These are phyloP conservation scores for Podaxis sp. DNA, from an alignment of 768 basidiomycete genomes.

Conservation along the genomic window DNA sequence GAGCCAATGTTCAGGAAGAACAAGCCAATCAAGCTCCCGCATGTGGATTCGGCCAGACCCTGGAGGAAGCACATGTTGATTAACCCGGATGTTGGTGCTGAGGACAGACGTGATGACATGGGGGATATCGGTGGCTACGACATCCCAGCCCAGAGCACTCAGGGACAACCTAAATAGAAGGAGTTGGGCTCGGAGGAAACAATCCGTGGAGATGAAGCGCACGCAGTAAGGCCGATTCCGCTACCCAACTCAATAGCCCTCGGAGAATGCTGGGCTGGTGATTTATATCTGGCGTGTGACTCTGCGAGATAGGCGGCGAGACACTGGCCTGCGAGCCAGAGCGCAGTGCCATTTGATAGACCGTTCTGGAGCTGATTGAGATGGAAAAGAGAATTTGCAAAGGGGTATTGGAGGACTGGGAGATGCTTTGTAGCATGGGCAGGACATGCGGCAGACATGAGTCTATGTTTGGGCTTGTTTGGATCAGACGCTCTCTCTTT, in stretches of 20 bases:
- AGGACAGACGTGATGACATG: slow-evolving; percentile 66
- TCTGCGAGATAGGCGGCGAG: slow-evolving; percentile 60
- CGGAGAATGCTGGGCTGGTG: slow-evolving; percentile 19
- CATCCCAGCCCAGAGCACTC: slow-evolving; percentile 67
- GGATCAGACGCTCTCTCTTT: slow-evolving; percentile 17
- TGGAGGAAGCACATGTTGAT: slow-evolving; percentile 32
- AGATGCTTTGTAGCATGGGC: slow-evolving; percentile 69
- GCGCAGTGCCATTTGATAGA: slow-evolving; percentile 71
- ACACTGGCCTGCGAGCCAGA: slow-evolving; percentile 84
- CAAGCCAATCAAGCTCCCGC: slow-evolving; percentile 70
- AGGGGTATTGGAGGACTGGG: slow-evolving; percentile 44
- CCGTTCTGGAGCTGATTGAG: slow-evolving; percentile 63
- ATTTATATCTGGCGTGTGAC: slow-evolving; percentile 25
- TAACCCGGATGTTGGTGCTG: slow-evolving; percentile 54
- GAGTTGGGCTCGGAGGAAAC: slow-evolving; percentile 2
- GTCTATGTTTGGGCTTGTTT: slow-evolving; percentile 32
- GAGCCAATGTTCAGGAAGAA: slow-evolving; percentile 50
- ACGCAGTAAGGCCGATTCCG: slow-evolving; percentile 80
- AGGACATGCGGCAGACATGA: slow-evolving; percentile 32
- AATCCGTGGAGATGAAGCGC: slow-evolving; percentile 25
- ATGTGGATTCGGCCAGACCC: slow-evolving; percentile 51
- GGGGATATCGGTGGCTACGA: slow-evolving; percentile 73
- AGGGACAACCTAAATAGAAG: slow-evolving; percentile 52
- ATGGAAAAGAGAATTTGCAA: slow-evolving; percentile 33
- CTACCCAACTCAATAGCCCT: slow-evolving; percentile 76